Conservation (phyloP, 2,329 filamentous ascomycete species). For the Colletotrichum melonis region DNA sequence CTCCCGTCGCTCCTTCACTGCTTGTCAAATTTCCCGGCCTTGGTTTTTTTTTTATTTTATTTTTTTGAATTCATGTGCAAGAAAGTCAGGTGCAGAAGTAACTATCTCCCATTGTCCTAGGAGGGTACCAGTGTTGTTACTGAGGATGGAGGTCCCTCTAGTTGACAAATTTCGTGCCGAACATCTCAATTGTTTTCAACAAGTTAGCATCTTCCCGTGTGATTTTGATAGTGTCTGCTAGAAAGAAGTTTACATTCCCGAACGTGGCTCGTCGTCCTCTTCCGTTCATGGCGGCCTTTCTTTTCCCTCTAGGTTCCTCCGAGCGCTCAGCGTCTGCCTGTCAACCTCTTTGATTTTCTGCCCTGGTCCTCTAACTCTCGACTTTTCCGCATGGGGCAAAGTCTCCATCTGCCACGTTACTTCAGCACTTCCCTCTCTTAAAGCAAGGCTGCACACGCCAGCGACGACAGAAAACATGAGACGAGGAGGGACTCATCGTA, state of each 20-base stretch:
- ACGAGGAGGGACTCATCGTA: conserved; percentile 25
- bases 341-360: conserved; percentile 26
- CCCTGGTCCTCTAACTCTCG: conserved; percentile 12
- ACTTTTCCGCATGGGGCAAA: conserved; percentile 32
- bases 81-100: not conserved
- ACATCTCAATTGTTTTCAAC: not conserved
- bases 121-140: not conserved
- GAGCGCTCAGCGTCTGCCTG: conserved; percentile 3
- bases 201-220: not conserved
- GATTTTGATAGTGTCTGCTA: too few species aligned
- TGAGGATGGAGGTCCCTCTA: not conserved
- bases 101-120: not conserved
- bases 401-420: conserved; percentile 35
- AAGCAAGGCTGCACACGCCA: conserved; percentile 33
- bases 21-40: conserved; percentile 6
- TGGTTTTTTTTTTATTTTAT: not conserved
- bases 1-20: not conserved
- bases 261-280: not conserved
- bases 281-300: not conserved
- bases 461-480: conserved; percentile 23
- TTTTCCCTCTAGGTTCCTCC: not conserved
- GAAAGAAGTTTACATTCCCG: too few species aligned
- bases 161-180: not conserved
- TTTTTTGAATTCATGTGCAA: not conserved
- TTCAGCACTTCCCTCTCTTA: conserved; percentile 29